These are phyloP conservation scores for Lentinula novae-zelandiae DNA, from an alignment of 1,284 basidiomycete species.

Conservation along the genomic window DNA sequence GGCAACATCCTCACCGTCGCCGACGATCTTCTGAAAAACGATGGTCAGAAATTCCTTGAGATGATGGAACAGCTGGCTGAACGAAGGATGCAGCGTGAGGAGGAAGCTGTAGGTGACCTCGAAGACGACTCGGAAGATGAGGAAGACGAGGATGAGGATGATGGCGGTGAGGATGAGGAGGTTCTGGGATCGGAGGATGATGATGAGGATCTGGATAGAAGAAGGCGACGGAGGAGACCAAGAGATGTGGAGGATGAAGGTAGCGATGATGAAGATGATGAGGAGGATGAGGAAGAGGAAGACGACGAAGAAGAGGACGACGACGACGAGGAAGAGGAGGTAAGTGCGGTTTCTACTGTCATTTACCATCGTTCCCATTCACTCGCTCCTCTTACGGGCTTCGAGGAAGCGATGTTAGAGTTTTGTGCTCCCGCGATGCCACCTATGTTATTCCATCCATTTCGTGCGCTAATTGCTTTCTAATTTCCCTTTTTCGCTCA, in stretches of 20 bases:
- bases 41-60: slow-evolving; percentile 97
- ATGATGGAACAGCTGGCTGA: slow-evolving; percentile 99
- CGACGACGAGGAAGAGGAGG: background rate
- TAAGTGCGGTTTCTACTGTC: too few relatives aligned
- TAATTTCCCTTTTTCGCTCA: slow-evolving; percentile 14
- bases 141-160: slow-evolving; percentile 30
- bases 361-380: too few relatives aligned
- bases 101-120: slow-evolving; percentile 79
- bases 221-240: background rate
- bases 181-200: background rate
- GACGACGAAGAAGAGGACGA: background rate
- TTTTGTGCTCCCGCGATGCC: too few relatives aligned
- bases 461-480: background rate
- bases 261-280: background rate
- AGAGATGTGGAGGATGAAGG: background rate
- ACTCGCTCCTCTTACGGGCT: too few relatives aligned
- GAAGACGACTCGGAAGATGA: slow-evolving; percentile 27
- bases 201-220: background rate
- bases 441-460: background rate
- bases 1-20: slow-evolving; percentile 98
- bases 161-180: slow-evolving; percentile 43
- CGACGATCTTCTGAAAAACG: slow-evolving; percentile 97
- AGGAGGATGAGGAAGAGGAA: slow-evolving; percentile 1
- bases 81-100: slow-evolving; percentile 88
- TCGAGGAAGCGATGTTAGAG: too few relatives aligned